phyloP scores from a whole-genome alignment of 2,329 filamentous ascomycete genomes.

The Trichoderma endophyticum region DNA sequence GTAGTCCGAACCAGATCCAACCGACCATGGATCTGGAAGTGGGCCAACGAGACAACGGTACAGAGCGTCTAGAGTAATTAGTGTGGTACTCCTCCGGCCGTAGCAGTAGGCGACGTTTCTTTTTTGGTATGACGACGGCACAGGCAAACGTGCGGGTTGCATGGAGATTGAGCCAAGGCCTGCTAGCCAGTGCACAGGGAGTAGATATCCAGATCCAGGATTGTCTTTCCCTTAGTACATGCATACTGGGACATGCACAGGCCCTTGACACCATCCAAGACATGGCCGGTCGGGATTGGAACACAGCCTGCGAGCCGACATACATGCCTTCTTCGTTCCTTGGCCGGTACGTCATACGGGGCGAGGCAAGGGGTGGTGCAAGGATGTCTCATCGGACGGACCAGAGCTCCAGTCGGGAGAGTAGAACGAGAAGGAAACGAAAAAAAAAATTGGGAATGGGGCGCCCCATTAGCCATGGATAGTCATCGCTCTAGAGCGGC shows the following conservation, averaged over 20 bases:
- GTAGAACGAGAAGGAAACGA: background rate
- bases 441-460: constrained; percentile 7
- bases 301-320: background rate
- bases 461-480: constrained; percentile 14
- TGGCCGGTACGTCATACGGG: constrained; percentile 29
- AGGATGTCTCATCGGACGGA: constrained; percentile 37
- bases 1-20: constrained; percentile 33
- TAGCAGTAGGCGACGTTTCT: constrained; percentile 9
- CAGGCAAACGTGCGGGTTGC: constrained; percentile 35
- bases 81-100: background rate
- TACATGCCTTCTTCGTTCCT: constrained; percentile 9
- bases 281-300: constrained; percentile 9
- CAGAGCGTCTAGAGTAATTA: constrained; percentile 17
- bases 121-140: constrained; percentile 24
- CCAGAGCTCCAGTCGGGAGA: constrained; percentile 24
- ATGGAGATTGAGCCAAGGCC: constrained; percentile 29
- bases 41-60: constrained; percentile 32
- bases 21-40: constrained; percentile 38
- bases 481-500: constrained; percentile 21
- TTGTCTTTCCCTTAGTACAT: constrained; percentile 9
- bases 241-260: background rate
- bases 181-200: constrained; percentile 15
- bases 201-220: constrained; percentile 17
- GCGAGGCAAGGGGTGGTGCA: constrained; percentile 29
- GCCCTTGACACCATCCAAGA: constrained; percentile 17